phyloP scores from a whole-genome alignment of 192 early-diverging fungal genomes.

The Pilaira anomala region DNA sequence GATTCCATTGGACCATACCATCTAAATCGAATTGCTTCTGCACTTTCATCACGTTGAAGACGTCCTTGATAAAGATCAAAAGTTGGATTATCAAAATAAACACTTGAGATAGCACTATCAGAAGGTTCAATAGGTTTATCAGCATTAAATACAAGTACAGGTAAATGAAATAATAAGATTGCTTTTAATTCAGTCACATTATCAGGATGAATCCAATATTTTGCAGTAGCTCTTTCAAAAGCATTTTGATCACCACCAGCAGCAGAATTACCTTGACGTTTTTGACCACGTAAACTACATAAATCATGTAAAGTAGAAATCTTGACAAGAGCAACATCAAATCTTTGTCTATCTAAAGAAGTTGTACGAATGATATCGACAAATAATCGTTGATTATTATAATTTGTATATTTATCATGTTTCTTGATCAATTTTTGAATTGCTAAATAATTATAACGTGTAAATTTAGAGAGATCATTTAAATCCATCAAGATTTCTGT shows the following conservation, averaged over 20 bases:
- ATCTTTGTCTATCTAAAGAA: conserved; percentile 69
- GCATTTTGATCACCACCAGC: conserved; percentile 29
- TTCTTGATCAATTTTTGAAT: conserved; percentile 90
- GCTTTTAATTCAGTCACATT: conserved; percentile 95
- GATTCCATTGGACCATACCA: conserved; percentile 77
- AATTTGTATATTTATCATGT: conserved; percentile 80
- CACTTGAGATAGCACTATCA: conserved; percentile 87
- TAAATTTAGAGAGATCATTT: conserved; percentile 37
- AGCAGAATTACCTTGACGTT: conserved; percentile 23
- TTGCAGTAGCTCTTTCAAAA: conserved; percentile 84
- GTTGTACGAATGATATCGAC: conserved; percentile 23
- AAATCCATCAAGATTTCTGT: conserved; percentile 35
- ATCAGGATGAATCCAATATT: conserved; percentile 98
- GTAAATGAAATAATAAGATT: conserved; percentile 85
- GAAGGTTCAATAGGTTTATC: conserved; percentile 56
- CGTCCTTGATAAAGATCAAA: conserved; percentile 90
- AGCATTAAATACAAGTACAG: conserved; percentile 86
- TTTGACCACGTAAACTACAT: conserved; percentile 21
- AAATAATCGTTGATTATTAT: conserved; percentile 29
- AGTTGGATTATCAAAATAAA: conserved; percentile 90
- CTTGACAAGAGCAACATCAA: conserved; percentile 42
- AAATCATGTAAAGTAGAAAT: conserved; percentile 32
- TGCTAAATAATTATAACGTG: conserved; percentile 69
- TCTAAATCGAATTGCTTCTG: conserved; percentile 85
- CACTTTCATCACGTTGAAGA: conserved; percentile 88